Evolutionary conservation across 805 yeast species (phyloP).

Genomic region (Pichia rugopelliculosa): DNA sequence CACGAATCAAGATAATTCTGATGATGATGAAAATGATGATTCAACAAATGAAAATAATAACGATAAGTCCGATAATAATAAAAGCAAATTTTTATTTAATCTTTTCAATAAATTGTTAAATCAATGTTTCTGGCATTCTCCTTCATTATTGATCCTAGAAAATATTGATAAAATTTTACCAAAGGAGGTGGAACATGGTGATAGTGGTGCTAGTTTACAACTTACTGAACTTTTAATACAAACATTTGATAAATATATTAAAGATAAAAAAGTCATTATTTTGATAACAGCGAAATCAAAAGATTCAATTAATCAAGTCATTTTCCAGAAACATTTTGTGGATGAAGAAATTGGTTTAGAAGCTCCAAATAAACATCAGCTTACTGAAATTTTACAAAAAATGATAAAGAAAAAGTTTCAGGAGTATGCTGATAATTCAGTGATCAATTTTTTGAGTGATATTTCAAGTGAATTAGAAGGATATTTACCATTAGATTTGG

Average conservation of each 20-base stretch:
- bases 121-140: conserved; percentile 58
- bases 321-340: conserved; percentile 63
- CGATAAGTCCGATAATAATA: conserved; percentile 3
- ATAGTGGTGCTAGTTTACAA: conserved; percentile 55
- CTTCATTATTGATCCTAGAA: conserved; percentile 68
- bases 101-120: conserved; percentile 43
- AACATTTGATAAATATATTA: conserved; percentile 36
- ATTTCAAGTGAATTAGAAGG: conserved; percentile 78
- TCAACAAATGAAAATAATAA: not conserved
- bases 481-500: conserved; percentile 75
- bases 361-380: conserved; percentile 61
- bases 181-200: conserved; percentile 51
- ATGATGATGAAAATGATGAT: not conserved
- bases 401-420: conserved; percentile 16
- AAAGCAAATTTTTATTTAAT: conserved; percentile 22
- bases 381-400: conserved; percentile 39
- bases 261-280: conserved; percentile 45
- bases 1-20: not conserved
- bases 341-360: conserved; percentile 53
- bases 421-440: conserved; percentile 26
- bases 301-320: conserved; percentile 51
- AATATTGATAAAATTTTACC: conserved; percentile 69
- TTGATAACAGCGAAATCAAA: conserved; percentile 58
- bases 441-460: conserved; percentile 38
- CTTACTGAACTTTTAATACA: conserved; percentile 51